Conservation (phyloP, 1,284 basidiomycete species). For the Irpex sp. region DNA sequence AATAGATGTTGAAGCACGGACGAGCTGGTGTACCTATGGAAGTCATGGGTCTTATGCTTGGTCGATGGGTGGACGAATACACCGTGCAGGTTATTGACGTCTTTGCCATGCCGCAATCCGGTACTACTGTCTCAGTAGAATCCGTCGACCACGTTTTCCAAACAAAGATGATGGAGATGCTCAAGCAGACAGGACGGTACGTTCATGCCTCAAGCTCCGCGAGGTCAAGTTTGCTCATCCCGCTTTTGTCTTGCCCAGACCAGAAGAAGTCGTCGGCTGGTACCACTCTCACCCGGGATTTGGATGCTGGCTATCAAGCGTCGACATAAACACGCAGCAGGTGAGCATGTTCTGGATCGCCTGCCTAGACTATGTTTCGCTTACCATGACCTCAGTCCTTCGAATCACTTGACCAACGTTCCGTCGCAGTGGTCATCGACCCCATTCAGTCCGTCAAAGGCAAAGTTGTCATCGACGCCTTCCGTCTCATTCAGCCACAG, state of each 20-base stretch:
- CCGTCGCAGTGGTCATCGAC: constrained; percentile 97
- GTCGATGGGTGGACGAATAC: constrained; percentile 99
- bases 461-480: constrained; percentile 99
- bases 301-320: constrained; percentile 98
- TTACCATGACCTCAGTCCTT: constrained; percentile 70
- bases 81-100: constrained; percentile 98
- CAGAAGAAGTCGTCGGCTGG: constrained; percentile 99
- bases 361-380: neutral
- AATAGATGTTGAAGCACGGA: constrained; percentile 98
- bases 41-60: constrained; percentile 99
- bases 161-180: constrained; percentile 98
- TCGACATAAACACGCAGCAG: constrained; percentile 99
- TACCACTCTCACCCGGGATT: constrained; percentile 99
- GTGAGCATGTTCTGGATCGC: constrained; percentile 37
- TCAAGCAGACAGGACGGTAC: constrained; percentile 97
- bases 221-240: neutral
- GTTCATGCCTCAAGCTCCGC: constrained; percentile 23
- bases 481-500: constrained; percentile 91
- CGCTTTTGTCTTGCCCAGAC: constrained; percentile 43
- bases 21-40: constrained; percentile 99
- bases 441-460: constrained; percentile 99
- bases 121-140: constrained; percentile 97
- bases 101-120: constrained; percentile 99
- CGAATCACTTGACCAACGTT: constrained; percentile 91
- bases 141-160: constrained; percentile 99